These are phyloP conservation scores for Fusarium tricinctum DNA, from an alignment of 2,329 filamentous ascomycete species.

Conservation along the genomic window DNA sequence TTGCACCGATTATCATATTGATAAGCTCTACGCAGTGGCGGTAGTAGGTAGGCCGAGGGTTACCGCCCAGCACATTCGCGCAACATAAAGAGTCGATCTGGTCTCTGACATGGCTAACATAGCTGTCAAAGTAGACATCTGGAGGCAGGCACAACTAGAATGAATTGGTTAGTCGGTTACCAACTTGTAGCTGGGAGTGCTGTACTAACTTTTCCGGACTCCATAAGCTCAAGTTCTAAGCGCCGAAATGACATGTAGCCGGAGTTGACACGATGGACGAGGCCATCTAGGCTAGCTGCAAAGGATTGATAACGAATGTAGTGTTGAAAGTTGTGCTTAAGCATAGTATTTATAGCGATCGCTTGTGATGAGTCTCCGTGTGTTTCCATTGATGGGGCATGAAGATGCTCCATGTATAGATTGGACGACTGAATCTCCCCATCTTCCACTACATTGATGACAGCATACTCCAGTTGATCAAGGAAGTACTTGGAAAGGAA, in stretches of 20 bases:
- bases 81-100: conserved; percentile 62
- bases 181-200: neutral
- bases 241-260: conserved; percentile 59
- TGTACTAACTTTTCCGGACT: conserved; percentile 62
- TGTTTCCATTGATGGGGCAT: conserved; percentile 50
- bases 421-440: conserved; percentile 57
- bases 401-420: conserved; percentile 59
- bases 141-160: conserved; percentile 57
- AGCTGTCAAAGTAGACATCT: conserved; percentile 58
- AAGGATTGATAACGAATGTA: conserved; percentile 55
- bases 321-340: conserved; percentile 54
- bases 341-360: conserved; percentile 55
- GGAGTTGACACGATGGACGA: conserved; percentile 55
- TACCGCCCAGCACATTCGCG: conserved; percentile 27
- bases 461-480: conserved; percentile 65
- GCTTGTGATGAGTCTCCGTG: conserved; percentile 53
- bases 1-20: conserved; percentile 54
- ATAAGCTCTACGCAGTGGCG: conserved; percentile 58
- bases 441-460: conserved; percentile 51
- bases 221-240: conserved; percentile 66
- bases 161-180: conserved; percentile 30
- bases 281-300: conserved; percentile 51
- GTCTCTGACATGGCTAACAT: conserved; percentile 57
- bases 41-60: conserved; percentile 60
- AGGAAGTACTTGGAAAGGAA: conserved; percentile 63